Percentiles rank a stretch among this genome's conserved stretches.
Evolutionary conservation across 148 eudicot species (phyloP).

Genomic region (Diospyros lotus): DNA sequence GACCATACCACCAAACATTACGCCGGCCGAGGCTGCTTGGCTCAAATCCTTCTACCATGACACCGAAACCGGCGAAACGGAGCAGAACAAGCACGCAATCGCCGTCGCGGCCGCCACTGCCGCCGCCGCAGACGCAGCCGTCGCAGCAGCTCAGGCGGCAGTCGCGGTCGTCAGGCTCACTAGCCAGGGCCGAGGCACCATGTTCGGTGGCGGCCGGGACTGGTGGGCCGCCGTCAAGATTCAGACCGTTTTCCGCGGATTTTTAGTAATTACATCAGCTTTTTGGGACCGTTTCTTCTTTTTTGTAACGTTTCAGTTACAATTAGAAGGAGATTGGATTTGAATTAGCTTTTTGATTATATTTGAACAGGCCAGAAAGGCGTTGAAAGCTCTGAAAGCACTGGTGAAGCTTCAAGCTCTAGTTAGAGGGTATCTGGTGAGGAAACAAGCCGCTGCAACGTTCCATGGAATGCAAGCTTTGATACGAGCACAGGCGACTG

Average conservation of each 20-base stretch:
- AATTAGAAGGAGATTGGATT: neutral
- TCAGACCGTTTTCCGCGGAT: conserved; percentile 64
- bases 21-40: conserved; percentile 57
- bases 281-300: neutral
- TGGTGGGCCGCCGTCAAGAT: conserved; percentile 63
- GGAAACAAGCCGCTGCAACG: conserved; percentile 79
- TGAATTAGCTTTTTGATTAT: neutral
- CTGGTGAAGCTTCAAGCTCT: conserved; percentile 81
- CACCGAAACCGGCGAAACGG: conserved; percentile 32
- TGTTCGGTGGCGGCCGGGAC: conserved; percentile 26
- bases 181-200: conserved; percentile 44
- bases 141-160: conserved; percentile 82
- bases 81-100: conserved; percentile 65
- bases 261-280: conserved; percentile 41
- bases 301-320: neutral
- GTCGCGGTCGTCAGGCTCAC: conserved; percentile 69
- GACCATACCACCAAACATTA: conserved; percentile 42
- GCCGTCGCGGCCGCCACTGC: conserved; percentile 82
- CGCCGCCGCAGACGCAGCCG: conserved; percentile 78
- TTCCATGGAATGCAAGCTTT: conserved; percentile 77
- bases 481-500: conserved; percentile 64
- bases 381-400: conserved; percentile 66
- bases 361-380: conserved; percentile 32
- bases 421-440: conserved; percentile 71
- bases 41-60: conserved; percentile 43